phyloP scores from a whole-genome alignment of 306 rosid genomes.

The Inga oerstediana region DNA sequence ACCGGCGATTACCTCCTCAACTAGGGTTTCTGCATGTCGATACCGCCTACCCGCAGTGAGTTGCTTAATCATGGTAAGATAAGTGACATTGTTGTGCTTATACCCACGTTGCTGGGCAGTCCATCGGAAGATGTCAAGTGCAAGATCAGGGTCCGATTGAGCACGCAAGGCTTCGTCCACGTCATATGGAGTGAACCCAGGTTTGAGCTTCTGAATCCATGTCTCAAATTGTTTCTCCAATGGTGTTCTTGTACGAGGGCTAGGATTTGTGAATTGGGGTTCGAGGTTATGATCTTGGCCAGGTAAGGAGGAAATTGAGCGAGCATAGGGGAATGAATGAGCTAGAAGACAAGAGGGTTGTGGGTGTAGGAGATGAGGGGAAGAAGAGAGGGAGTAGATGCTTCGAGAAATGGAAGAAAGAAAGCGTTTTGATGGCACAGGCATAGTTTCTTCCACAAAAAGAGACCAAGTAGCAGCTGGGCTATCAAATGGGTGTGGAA shows the following conservation, averaged over 20 bases:
- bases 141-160: conserved; percentile 87
- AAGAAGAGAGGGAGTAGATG: neutral
- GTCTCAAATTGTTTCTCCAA: conserved; percentile 76
- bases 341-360: neutral
- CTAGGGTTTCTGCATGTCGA: conserved; percentile 70
- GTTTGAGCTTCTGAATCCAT: conserved; percentile 82
- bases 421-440: conserved; percentile 35
- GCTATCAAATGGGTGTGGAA: neutral
- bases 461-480: neutral
- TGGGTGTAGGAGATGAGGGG: conserved; percentile 4
- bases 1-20: conserved; percentile 87
- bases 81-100: conserved; percentile 66
- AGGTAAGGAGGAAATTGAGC: conserved; percentile 31
- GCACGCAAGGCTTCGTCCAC: conserved; percentile 64
- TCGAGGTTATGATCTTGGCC: conserved; percentile 10
- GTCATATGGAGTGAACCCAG: conserved; percentile 75
- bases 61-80: conserved; percentile 66
- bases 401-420: conserved; percentile 34
- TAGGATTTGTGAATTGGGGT: conserved; percentile 19
- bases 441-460: conserved; percentile 12
- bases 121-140: conserved; percentile 95
- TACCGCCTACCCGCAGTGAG: conserved; percentile 56
- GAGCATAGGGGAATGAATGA: conserved; percentile 10
- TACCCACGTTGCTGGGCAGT: conserved; percentile 85
- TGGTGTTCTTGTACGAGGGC: conserved; percentile 63